Conservation (phyloP, 345 rosid genomes). For the Tarenaya hassleriana region DNA sequence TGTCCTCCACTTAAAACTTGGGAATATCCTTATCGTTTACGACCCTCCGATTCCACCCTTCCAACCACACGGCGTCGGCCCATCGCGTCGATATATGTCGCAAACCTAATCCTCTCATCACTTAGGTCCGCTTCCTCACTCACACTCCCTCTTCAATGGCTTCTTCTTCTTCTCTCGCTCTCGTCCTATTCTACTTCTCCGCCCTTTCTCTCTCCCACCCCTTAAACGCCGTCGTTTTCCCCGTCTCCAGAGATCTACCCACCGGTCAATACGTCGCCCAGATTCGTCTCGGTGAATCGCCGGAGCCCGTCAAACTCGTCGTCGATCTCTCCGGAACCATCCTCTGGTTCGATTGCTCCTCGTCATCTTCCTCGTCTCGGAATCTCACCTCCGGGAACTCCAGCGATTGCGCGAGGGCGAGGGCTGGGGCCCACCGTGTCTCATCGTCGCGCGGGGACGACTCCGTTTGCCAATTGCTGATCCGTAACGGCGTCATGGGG, state of each 20-base stretch:
- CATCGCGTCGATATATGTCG: conserved; percentile 26
- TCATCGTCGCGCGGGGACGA: conserved; percentile 3
- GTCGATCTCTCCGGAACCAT: conserved; percentile 50
- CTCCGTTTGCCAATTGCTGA: conserved; percentile 34
- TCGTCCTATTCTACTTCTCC: conserved; percentile 15
- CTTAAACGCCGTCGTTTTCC: conserved; percentile 24
- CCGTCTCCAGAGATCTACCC: conserved; percentile 45
- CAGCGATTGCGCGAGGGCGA: conserved; percentile 40
- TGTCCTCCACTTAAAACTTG: conserved; percentile 21
- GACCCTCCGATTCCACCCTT: background rate
- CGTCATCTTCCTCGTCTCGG: conserved; percentile 21
- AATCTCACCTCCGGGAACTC: conserved; percentile 43
- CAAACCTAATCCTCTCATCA: conserved; percentile 12
- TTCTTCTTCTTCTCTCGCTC: conserved; percentile 17
- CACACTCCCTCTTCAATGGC: conserved; percentile 20
- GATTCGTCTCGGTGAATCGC: conserved; percentile 31
- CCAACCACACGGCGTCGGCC: conserved; percentile 24
- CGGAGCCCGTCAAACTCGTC: conserved; percentile 35
- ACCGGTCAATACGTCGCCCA: conserved; percentile 58
- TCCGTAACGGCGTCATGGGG: conserved; percentile 32
- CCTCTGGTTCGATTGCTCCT: conserved; percentile 49
- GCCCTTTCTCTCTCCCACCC: conserved; percentile 20
- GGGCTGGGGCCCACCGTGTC: conserved; percentile 5
- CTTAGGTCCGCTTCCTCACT: background rate
- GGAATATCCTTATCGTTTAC: conserved; percentile 29